A percentile compares a stretch with the other conserved stretches of the same genome.
Conservation (phyloP, 129 eudicot genomes). For the Glebionis coronaria region DNA sequence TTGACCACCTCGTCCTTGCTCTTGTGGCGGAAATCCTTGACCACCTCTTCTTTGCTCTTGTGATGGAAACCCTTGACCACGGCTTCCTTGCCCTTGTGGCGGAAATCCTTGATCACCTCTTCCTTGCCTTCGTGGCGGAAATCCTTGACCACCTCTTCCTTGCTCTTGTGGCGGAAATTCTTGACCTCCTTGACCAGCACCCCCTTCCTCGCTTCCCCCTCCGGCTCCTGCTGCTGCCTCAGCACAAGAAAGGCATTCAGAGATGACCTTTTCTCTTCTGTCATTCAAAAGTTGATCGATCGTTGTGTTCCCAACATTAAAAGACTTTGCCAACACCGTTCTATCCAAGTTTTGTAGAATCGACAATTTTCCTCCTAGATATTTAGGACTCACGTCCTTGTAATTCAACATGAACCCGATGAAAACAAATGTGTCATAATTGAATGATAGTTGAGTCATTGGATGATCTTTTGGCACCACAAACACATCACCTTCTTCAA, state of each 20-base stretch:
- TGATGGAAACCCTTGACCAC: conserved; percentile 10
- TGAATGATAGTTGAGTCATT: conserved; percentile 75
- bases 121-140: neutral
- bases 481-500: conserved; percentile 84
- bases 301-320: conserved; percentile 47
- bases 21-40: conserved; percentile 16
- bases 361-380: conserved; percentile 59
- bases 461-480: conserved; percentile 69
- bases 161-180: neutral
- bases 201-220: conserved; percentile 17
- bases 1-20: conserved; percentile 19
- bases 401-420: conserved; percentile 58
- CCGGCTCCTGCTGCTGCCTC: conserved; percentile 27
- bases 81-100: conserved; percentile 9
- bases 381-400: conserved; percentile 50
- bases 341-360: conserved; percentile 47
- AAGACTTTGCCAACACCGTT: conserved; percentile 52
- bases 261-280: conserved; percentile 37
- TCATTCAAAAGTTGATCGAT: conserved; percentile 37
- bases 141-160: neutral
- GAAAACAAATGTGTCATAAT: conserved; percentile 62
- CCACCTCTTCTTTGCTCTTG: conserved; percentile 12
- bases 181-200: conserved; percentile 25
- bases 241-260: conserved; percentile 71
- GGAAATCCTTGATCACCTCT: conserved; percentile 14